These are phyloP conservation scores for Talaromyces amestolkiae DNA, from an alignment of 2,329 filamentous ascomycete genomes.

Conservation along the genomic window DNA sequence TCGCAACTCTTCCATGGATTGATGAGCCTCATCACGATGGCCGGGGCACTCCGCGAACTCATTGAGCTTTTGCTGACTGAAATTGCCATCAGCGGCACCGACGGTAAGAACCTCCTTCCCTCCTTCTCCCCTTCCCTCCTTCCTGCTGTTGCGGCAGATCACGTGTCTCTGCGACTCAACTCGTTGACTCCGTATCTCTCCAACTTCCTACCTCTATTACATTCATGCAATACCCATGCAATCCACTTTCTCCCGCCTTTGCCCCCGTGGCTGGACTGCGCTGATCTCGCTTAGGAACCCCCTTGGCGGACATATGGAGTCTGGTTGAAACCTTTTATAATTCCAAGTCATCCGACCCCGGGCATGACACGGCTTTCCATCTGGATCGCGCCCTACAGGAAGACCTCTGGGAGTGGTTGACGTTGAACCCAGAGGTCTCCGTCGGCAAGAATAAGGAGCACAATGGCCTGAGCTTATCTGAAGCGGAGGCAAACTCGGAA, in stretches of 20 bases:
- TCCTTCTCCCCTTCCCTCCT: background rate
- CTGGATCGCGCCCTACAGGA: conserved; percentile 53
- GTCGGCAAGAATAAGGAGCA: conserved; percentile 45
- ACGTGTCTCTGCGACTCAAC: background rate
- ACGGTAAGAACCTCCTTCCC: conserved; percentile 9
- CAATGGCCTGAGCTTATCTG: conserved; percentile 41
- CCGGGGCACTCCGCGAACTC: conserved; percentile 17
- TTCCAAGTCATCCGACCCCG: background rate
- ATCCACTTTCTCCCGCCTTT: background rate
- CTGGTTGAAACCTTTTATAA: conserved; percentile 9
- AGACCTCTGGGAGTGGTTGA: conserved; percentile 59
- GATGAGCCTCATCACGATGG: conserved; percentile 6
- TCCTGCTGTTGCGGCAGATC: conserved; percentile 3
- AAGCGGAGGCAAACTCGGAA: conserved; percentile 33
- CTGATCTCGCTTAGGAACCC: conserved; percentile 9
- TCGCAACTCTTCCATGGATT: background rate
- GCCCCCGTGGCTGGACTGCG: background rate
- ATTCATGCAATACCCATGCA: background rate
- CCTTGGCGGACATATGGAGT: conserved; percentile 10
- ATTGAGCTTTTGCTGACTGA: conserved; percentile 19
- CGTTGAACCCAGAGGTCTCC: conserved; percentile 54
- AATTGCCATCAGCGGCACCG: conserved; percentile 18
- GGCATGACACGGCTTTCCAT: background rate
- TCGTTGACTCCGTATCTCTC: background rate
- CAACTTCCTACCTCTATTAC: background rate